Evolutionary conservation across 1,139 yeast species (phyloP).

Genomic region (Scheffersomyces quercinus): DNA sequence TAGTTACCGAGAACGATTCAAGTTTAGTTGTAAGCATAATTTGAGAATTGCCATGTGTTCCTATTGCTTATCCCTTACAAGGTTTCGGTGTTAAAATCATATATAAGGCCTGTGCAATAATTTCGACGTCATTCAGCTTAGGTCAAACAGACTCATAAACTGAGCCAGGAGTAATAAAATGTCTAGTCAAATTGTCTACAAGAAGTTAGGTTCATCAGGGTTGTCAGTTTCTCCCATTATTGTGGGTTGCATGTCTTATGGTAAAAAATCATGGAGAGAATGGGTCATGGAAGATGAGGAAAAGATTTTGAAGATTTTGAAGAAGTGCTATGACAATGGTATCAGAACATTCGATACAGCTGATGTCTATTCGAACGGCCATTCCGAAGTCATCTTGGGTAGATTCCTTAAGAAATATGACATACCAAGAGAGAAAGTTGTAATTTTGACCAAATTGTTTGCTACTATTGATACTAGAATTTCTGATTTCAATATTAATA

Average conservation of each 20-base stretch:
- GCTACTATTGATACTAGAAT: constrained; percentile 3
- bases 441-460: constrained; percentile 43
- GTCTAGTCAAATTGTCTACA: constrained; percentile 4
- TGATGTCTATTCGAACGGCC: constrained; percentile 46
- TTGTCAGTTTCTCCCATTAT: constrained; percentile 51
- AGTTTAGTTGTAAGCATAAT: no score
- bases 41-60: no score
- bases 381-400: constrained; percentile 41
- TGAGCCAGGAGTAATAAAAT: neutral
- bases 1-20: no score
- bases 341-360: constrained; percentile 58
- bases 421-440: constrained; percentile 45
- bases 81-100: no score
- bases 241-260: constrained; percentile 60
- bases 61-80: no score
- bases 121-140: no score
- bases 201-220: constrained; percentile 40
- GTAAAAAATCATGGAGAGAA: constrained; percentile 43
- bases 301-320: constrained; percentile 36
- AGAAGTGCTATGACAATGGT: constrained; percentile 50
- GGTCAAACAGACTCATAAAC: no score
- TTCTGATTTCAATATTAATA: constrained; percentile 1
- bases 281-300: constrained; percentile 47
- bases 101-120: no score
- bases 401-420: constrained; percentile 41